phyloP scores from a whole-genome alignment of 345 rosid genomes.

The Adansonia digitata region DNA sequence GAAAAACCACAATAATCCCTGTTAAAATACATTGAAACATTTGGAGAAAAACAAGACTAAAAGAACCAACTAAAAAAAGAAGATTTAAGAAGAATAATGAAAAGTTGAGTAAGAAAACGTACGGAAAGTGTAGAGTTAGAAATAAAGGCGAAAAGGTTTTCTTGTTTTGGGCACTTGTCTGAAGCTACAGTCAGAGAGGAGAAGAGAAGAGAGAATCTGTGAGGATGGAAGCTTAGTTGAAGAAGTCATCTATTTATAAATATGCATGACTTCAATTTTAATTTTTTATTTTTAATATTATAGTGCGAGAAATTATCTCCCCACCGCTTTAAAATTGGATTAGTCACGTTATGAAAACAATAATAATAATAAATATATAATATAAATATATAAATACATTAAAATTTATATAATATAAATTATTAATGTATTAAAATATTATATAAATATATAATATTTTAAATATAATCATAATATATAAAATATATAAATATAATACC shows the following conservation, averaged over 20 bases:
- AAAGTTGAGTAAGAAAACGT: not conserved
- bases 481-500: too few species aligned
- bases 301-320: too few species aligned
- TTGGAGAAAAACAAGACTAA: not conserved
- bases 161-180: not conserved
- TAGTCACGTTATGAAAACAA: too few species aligned
- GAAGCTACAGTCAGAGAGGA: not conserved
- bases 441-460: too few species aligned
- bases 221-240: not conserved
- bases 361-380: too few species aligned
- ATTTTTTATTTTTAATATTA: too few species aligned
- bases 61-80: not conserved
- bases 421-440: too few species aligned
- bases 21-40: not conserved
- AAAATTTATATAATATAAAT: too few species aligned
- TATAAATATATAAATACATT: too few species aligned
- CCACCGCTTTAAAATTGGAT: too few species aligned
- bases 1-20: not conserved
- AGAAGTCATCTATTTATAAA: not conserved
- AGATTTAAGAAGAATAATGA: not conserved
- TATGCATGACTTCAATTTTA: too few species aligned
- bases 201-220: not conserved
- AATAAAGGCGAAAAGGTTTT: not conserved
- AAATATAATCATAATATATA: too few species aligned
- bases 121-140: not conserved